A percentile compares a stretch with the other conserved stretches of the same genome.
These are phyloP conservation scores for Protomyces arabidopsidicola DNA, from an alignment of 1,139 yeast species.

Conservation along the genomic window DNA sequence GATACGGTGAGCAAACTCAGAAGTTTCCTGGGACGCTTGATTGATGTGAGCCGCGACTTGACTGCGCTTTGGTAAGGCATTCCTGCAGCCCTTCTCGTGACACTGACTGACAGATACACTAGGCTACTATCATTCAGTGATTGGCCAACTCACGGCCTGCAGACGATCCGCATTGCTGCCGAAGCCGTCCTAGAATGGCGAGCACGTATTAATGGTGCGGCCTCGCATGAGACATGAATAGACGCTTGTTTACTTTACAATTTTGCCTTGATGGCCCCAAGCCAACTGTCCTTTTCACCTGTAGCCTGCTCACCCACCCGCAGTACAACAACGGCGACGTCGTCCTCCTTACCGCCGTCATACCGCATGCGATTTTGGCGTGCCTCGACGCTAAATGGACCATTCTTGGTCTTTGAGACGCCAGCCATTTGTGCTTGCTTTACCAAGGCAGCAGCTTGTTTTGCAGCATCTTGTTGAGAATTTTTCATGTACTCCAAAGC, in stretches of 20 bases:
- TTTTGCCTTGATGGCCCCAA: neutral
- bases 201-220: too few species aligned
- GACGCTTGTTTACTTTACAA: neutral
- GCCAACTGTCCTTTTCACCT: neutral
- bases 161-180: neutral
- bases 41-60: neutral
- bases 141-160: neutral
- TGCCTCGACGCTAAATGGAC: conserved; percentile 25
- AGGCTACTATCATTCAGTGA: neutral
- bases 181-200: neutral
- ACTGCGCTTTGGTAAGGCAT: neutral
- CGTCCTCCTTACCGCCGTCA: conserved; percentile 27
- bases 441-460: conserved; percentile 5
- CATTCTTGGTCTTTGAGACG: conserved; percentile 2
- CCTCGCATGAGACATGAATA: too few species aligned
- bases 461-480: neutral
- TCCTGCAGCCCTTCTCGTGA: neutral
- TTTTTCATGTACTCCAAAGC: conserved; percentile 48
- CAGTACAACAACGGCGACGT: conserved; percentile 16
- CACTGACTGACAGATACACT: neutral
- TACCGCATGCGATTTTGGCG: conserved; percentile 13
- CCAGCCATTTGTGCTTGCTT: conserved; percentile 11
- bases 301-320: neutral
- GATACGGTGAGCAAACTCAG: conserved; percentile 6
- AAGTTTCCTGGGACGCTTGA: conserved; percentile 5